Conservation (phyloP, 768 basidiomycete species). For the Tulasnella sp. region DNA sequence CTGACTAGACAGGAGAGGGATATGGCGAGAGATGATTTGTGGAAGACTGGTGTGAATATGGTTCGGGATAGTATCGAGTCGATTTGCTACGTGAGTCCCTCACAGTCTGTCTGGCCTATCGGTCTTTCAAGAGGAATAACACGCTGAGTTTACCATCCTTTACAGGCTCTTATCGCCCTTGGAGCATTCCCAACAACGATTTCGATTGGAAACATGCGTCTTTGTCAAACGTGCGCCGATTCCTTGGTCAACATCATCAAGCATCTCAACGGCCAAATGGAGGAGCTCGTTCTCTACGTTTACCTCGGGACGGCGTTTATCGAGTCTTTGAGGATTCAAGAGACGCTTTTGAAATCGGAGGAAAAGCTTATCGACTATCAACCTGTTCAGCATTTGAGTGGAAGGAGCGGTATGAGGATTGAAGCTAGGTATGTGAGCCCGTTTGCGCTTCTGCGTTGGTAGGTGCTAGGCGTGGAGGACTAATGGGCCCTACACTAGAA, state of each 20-base stretch:
- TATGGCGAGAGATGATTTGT: not conserved
- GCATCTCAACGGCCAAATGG: not conserved
- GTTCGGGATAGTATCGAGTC: slow-evolving; percentile 10
- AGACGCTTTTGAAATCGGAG: not conserved
- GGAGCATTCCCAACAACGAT: slow-evolving; percentile 8
- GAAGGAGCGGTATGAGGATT: slow-evolving; percentile 57
- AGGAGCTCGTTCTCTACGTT: not conserved
- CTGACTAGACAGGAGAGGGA: not conserved
- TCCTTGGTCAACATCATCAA: slow-evolving; percentile 8
- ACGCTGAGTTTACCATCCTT: too few relatives aligned
- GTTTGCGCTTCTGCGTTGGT: not conserved
- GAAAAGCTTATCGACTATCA: not conserved
- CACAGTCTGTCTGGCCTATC: not conserved
- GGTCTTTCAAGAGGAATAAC: too few relatives aligned
- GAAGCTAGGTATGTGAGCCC: slow-evolving; percentile 32
- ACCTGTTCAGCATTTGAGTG: not conserved
- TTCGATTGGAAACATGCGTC: slow-evolving; percentile 12
- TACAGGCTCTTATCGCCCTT: slow-evolving; percentile 7
- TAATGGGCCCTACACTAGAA: slow-evolving; percentile 34
- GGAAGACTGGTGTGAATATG: not conserved
- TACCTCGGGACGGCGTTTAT: slow-evolving; percentile 11
- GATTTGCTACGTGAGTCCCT: slow-evolving; percentile 6
- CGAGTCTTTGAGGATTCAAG: not conserved
- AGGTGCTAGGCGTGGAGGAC: not conserved
- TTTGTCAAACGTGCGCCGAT: slow-evolving; percentile 7